phyloP scores from a whole-genome alignment of 306 rosid species.

The Quercus parvula region DNA sequence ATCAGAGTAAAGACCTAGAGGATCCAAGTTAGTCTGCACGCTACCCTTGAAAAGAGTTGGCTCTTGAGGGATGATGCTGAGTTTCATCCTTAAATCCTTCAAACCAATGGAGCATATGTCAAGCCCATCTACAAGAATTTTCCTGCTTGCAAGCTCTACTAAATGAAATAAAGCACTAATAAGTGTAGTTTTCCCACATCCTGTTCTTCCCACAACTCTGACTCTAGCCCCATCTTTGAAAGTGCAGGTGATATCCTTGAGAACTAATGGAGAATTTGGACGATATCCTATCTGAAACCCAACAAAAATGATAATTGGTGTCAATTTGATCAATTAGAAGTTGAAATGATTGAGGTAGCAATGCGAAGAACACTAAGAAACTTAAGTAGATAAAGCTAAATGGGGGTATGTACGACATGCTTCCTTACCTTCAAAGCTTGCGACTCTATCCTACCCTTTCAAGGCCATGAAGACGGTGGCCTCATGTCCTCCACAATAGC shows the following conservation, averaged over 20 bases:
- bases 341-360: not conserved
- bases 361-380: not conserved
- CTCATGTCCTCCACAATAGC: constrained; percentile 49
- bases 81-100: constrained; percentile 31
- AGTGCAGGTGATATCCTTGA: constrained; percentile 69
- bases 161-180: constrained; percentile 78
- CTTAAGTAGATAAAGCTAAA: not conserved
- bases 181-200: constrained; percentile 77
- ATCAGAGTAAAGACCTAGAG: constrained; percentile 68
- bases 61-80: constrained; percentile 33
- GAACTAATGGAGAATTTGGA: constrained; percentile 60
- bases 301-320: not conserved
- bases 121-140: constrained; percentile 55
- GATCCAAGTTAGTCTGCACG: constrained; percentile 75
- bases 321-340: not conserved
- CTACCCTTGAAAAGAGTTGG: constrained; percentile 84
- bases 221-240: constrained; percentile 63
- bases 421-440: constrained; percentile 48
- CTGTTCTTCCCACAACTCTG: constrained; percentile 89
- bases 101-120: constrained; percentile 68
- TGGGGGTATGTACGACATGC: not conserved
- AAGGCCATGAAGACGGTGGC: constrained; percentile 76
- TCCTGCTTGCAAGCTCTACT: constrained; percentile 67
- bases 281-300: constrained; percentile 57
- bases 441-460: constrained; percentile 65